Evolutionary conservation across 23 red algal genomes (phyloP).

Genomic region (Cyanidioschyzon merolae): DNA sequence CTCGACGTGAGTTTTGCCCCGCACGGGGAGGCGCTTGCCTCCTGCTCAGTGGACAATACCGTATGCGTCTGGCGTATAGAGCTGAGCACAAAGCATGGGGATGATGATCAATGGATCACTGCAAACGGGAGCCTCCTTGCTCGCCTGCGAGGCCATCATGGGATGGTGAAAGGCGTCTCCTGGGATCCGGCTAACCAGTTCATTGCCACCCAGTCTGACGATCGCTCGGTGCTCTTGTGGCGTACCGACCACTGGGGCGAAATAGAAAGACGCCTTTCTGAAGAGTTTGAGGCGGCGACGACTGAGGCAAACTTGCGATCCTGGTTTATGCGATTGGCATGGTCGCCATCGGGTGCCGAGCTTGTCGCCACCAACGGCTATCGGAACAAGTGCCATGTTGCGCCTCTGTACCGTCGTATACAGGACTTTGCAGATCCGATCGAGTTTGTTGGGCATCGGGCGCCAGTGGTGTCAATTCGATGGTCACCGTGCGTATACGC

Average conservation of each 20-base stretch:
- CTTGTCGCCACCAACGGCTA: constrained; percentile 59
- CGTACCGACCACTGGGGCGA: constrained; percentile 79
- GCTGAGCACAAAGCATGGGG: constrained; percentile 13
- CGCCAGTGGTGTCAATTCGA: constrained; percentile 50
- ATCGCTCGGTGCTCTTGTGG: constrained; percentile 77
- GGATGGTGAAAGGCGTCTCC: constrained; percentile 91
- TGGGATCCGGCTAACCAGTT: constrained; percentile 89
- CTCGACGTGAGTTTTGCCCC: constrained; percentile 78
- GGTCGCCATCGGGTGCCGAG: constrained; percentile 65
- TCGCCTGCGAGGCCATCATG: constrained; percentile 17
- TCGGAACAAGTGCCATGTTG: constrained; percentile 42
- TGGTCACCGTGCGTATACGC: constrained; percentile 70
- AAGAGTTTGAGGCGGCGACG: constrained; percentile 62
- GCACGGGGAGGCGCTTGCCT: constrained; percentile 44
- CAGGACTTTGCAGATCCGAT: constrained; percentile 40
- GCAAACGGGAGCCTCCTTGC: constrained; percentile 17
- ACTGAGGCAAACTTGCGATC: constrained; percentile 51
- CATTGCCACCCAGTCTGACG: constrained; percentile 73
- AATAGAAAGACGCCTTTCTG: constrained; percentile 56
- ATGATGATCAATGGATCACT: constrained; percentile 38
- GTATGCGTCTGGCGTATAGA: constrained; percentile 65
- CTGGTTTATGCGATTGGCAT: constrained; percentile 63
- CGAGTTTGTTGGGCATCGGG: constrained; percentile 69
- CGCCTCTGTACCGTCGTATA: constrained; percentile 52
- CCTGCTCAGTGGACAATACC: constrained; percentile 69